Base-by-base conservation (phyloP, 805 yeast genomes). In the Myxozyma kluyveri region DNA sequence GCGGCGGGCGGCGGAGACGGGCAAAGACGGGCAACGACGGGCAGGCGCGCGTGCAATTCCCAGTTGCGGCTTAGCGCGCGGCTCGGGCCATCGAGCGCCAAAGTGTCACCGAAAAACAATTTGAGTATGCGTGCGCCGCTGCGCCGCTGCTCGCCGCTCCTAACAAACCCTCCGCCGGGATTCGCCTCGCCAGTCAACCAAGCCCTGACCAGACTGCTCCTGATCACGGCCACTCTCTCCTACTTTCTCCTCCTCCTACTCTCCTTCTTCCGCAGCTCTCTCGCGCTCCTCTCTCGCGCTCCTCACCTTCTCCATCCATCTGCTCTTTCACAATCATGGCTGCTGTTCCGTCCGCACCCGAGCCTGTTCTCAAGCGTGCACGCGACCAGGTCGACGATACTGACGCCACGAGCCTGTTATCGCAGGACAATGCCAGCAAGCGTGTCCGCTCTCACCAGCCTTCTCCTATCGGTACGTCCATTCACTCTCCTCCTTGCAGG, bases 301-400 rank as follows among this genome's bases (percentile, higher is more conserved):
- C 37, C 27, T 26, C 18, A 32, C 24, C 26, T 14, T 10, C 37
- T 22, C n/a, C 36, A 36, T 23, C 29, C 21, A 37, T 7, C 37
- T 19, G 32, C 22, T 49, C 46, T 18, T 17, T 39, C 32, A 31
- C 17, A 38, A 40, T 19, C 33, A 38, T 39, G 44, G 47, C 37
- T 36, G 41, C 35, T 19, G 33, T 39, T n/a, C 42, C 29, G 9
- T 41, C 29, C 35, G 45, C 43, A 21, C 47, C 52, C 10, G 42
- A 43, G 24, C 57, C 50, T 26, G 41, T 31, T 18, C 45, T 49
- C 22, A 41, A 39, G 23, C 33, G 33, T 9, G 33, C 33, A 14
- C 33, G 33, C 14, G 33, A 29, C 33, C 33, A 9, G 12, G 33
- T 29, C 33, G 33, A 29, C 33, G 14, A 29, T 14, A 14, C 33